Conservation (phyloP, 306 rosid genomes). For the Dicorynia guianensis region DNA sequence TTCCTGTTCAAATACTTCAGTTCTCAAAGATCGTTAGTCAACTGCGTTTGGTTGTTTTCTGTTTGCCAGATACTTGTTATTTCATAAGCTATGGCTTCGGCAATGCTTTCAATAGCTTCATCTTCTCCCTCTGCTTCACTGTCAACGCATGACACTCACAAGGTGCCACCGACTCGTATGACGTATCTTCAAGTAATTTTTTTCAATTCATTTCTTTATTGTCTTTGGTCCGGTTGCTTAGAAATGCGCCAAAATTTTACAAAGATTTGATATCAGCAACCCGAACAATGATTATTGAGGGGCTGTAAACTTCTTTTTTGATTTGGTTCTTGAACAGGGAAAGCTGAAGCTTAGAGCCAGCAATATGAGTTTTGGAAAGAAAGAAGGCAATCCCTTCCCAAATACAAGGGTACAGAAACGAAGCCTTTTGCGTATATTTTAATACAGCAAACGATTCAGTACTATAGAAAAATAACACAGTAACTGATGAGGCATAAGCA, state of each 20-base stretch:
- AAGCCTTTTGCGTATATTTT: slow-evolving; percentile 10
- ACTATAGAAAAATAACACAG: too few species aligned
- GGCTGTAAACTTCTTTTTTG: too few species aligned
- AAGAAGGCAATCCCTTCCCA: slow-evolving; percentile 39
- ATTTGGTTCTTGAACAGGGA: slow-evolving; percentile 44
- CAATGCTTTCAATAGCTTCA: slow-evolving; percentile 63
- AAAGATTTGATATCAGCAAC: not conserved
- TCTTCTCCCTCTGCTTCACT: slow-evolving; percentile 59
- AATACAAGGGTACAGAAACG: slow-evolving; percentile 50
- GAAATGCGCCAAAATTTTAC: slow-evolving; percentile 14
- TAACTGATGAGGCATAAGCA: not conserved
- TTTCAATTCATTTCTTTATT: not conserved
- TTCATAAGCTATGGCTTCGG: slow-evolving; percentile 52
- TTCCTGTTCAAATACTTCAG: not conserved
- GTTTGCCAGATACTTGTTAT: not conserved
- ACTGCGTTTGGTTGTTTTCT: too few species aligned
- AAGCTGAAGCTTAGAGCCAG: slow-evolving; percentile 54
- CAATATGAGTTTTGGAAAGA: slow-evolving; percentile 55
- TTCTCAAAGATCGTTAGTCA: not conserved
- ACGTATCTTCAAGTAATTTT: too few species aligned
- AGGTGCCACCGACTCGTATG: slow-evolving; percentile 47
- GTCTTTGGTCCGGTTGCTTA: slow-evolving; percentile 11
- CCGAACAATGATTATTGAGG: too few species aligned
- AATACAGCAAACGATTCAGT: not conserved
- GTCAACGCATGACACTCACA: slow-evolving; percentile 47